These are phyloP conservation scores for Eucalyptus tenuipes DNA, from an alignment of 345 rosid species.

Conservation along the genomic window DNA sequence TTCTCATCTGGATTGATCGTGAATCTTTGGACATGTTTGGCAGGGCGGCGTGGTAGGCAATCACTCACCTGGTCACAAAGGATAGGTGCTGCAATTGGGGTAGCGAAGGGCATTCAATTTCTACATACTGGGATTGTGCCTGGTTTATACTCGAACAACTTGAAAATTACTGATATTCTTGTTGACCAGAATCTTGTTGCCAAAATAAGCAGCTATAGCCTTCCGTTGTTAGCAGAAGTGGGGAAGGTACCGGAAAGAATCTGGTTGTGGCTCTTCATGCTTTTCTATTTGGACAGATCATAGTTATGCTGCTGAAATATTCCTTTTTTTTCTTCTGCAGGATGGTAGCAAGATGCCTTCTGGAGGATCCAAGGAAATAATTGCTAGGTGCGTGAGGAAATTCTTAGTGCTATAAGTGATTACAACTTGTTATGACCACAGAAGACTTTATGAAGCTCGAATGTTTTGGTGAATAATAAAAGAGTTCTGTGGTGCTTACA, in stretches of 20 bases:
- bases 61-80: conserved; percentile 74
- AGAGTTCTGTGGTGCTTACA: neutral
- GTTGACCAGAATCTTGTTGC: conserved; percentile 74
- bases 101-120: conserved; percentile 83
- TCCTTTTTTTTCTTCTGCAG: conserved; percentile 16
- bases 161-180: conserved; percentile 72
- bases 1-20: neutral
- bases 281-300: neutral
- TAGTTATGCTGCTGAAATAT: neutral
- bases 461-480: neutral
- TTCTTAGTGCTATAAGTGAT: neutral
- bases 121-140: conserved; percentile 89
- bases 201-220: conserved; percentile 80
- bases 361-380: conserved; percentile 24
- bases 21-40: neutral
- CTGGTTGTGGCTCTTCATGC: neutral
- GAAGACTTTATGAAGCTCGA: neutral
- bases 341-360: conserved; percentile 32
- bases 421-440: neutral
- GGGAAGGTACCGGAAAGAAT: conserved; percentile 33
- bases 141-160: conserved; percentile 64
- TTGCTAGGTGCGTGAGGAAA: neutral
- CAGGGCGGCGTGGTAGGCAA: conserved; percentile 35
- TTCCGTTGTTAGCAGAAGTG: conserved; percentile 59
- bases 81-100: conserved; percentile 72